Evolutionary conservation across 768 basidiomycete species (phyloP).

Genomic region (Tricholoma hemisulphureum): DNA sequence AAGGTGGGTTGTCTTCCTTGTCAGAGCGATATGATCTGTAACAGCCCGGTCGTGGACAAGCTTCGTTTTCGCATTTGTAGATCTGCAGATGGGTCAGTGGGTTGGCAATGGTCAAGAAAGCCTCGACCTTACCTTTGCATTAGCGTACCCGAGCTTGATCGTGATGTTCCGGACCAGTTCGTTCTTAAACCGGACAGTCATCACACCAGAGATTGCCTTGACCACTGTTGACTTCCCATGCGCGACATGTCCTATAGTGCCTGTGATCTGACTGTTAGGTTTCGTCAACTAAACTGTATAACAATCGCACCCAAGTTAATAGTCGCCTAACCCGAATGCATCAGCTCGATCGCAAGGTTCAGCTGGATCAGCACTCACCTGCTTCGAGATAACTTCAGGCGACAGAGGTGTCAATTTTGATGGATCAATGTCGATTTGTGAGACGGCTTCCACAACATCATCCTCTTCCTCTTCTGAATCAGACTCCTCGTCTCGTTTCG

Average conservation of each 20-base stretch:
- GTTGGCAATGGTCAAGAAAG: constrained; percentile 14
- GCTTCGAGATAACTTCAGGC: constrained; percentile 88
- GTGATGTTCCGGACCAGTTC: constrained; percentile 99
- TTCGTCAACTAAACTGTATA: not conserved
- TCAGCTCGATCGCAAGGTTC: not conserved
- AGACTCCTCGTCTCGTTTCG: constrained; percentile 64
- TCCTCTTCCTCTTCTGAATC: constrained; percentile 70
- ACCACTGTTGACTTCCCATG: constrained; percentile 97
- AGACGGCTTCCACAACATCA: constrained; percentile 50
- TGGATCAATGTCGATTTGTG: constrained; percentile 74
- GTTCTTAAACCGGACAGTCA: constrained; percentile 99
- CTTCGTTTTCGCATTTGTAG: constrained; percentile 94
- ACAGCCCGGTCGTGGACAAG: constrained; percentile 91
- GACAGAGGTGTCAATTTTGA: constrained; percentile 84
- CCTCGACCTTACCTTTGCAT: constrained; percentile 76
- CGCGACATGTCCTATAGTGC: constrained; percentile 98
- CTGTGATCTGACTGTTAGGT: constrained; percentile 37
- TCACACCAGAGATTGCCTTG: constrained; percentile 97
- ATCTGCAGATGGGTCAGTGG: constrained; percentile 54
- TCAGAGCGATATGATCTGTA: constrained; percentile 92
- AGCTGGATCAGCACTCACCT: constrained; percentile 47
- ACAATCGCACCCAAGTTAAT: constrained; percentile 78
- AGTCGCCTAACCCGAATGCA: constrained; percentile 66
- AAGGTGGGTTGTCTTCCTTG: constrained; percentile 92
- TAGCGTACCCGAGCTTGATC: constrained; percentile 98